phyloP scores from a whole-genome alignment of 371 early-diverging fungal species.

The Actinomortierella wolfii region DNA sequence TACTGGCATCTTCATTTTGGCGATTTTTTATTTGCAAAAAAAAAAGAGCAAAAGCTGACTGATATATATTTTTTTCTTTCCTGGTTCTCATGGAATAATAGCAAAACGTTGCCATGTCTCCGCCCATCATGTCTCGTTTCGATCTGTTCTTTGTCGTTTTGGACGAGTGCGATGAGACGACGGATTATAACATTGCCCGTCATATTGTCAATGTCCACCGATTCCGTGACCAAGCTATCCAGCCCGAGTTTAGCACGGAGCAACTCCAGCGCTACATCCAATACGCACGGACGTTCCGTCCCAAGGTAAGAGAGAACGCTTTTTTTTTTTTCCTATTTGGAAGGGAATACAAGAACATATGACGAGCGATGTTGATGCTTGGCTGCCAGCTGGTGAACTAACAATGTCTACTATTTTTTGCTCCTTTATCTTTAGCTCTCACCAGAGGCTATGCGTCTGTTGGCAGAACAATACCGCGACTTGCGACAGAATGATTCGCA shows the following conservation, averaged over 20 bases:
- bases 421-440: constrained; percentile 60
- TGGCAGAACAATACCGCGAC: constrained; percentile 80
- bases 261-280: constrained; percentile 87
- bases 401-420: constrained; percentile 2
- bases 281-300: constrained; percentile 88
- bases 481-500: constrained; percentile 91
- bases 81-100: constrained; percentile 49
- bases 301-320: constrained; percentile 60
- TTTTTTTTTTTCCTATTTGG: neutral
- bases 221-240: constrained; percentile 69
- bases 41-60: constrained; percentile 6
- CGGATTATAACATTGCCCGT: constrained; percentile 93
- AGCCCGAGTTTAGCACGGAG: constrained; percentile 71
- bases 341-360: neutral
- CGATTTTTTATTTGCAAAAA: constrained; percentile 18
- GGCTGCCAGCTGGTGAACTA: no score
- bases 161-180: constrained; percentile 92
- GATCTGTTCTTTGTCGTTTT: constrained; percentile 99
- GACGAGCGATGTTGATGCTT: neutral
- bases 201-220: constrained; percentile 96
- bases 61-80: constrained; percentile 15
- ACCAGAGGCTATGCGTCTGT: constrained; percentile 74
- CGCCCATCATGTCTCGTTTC: constrained; percentile 99
- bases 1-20: neutral
- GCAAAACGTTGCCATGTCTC: constrained; percentile 98